Conservation (phyloP, 257 asterid species). For the Petunia axillaris region DNA sequence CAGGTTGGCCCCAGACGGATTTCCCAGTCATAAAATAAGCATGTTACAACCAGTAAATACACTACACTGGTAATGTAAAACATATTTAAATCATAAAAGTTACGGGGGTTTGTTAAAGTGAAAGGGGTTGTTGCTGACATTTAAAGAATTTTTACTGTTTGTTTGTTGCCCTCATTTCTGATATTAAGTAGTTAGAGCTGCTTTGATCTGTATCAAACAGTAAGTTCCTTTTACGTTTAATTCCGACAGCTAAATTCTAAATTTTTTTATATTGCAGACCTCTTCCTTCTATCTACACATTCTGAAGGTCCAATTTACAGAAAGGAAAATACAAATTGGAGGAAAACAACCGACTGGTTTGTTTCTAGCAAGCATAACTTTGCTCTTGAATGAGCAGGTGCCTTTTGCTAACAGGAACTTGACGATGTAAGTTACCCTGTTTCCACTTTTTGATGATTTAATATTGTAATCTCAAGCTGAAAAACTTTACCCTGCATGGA, state of each 20-base stretch:
- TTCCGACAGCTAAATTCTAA: not conserved
- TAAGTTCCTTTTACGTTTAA: not conserved
- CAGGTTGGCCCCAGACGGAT: no score
- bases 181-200: slow-evolving; percentile 11
- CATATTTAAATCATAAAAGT: slow-evolving; percentile 5
- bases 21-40: no score
- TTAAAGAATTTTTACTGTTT: slow-evolving; percentile 12
- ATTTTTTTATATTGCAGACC: slow-evolving; percentile 57
- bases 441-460: not conserved
- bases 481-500: not conserved
- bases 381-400: slow-evolving; percentile 82
- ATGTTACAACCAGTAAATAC: no score
- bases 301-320: slow-evolving; percentile 79
- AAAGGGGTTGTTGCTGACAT: not conserved
- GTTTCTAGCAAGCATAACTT: slow-evolving; percentile 64
- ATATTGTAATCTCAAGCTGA: slow-evolving; percentile 24
- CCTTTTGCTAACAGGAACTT: slow-evolving; percentile 75
- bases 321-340: slow-evolving; percentile 77
- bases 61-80: slow-evolving; percentile 6
- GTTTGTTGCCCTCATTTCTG: not conserved
- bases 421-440: slow-evolving; percentile 65
- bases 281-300: slow-evolving; percentile 83
- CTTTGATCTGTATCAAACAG: not conserved
- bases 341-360: slow-evolving; percentile 96
- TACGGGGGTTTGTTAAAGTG: not conserved